Base-by-base conservation (phyloP, 2,329 filamentous ascomycete species). In the Nectriaceae sp. region DNA sequence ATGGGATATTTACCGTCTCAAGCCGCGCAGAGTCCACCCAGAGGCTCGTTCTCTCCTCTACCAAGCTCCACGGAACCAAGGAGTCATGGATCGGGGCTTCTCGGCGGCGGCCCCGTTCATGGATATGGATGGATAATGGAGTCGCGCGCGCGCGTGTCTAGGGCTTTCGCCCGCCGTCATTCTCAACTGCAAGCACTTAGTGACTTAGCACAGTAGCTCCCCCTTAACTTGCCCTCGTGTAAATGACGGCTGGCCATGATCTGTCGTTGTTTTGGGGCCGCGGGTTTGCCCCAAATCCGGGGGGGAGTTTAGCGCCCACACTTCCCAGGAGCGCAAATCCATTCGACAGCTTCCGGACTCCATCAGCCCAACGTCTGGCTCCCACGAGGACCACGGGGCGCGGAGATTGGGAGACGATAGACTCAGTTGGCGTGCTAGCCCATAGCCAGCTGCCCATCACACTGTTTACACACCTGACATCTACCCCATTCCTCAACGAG, bases 1-100 rank as follows among this genome's bases (percentile, higher is more conserved):
- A 57, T 48, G 53, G 62, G 55, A 57, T 50, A 51, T 56, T 42
- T 53, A 44, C 59, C 53, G 57, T 62, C 60, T 62, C 48, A 47
- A 41, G 42, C 51, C 46, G 39, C 49, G 56, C 59, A 50, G 46
- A 44, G 55, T 55, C 43, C 59, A 48, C 53, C 19, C 21, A 26
- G 40, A 52, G 57, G 59, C 59, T 57, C 53, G 52, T 53, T 52
- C 59, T 49, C 40, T 55, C 24, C 45, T 29, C 24, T 13, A 6
- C 46, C 54, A 48, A 44, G 19, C 50, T 44, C 50, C 55, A 50
- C 49, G 50, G 42, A 45, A 38, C 44, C 49, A 39, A 29, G 50
- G 50, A n/a, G 21, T 42, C 20, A 16, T 11, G 4, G 18, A 35
- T 54, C 56, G 53, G 56, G 33, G 50, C 31, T 45, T 59, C 50